phyloP scores from a whole-genome alignment of 768 basidiomycete species.

The Cystofilobasidium ferigula region DNA sequence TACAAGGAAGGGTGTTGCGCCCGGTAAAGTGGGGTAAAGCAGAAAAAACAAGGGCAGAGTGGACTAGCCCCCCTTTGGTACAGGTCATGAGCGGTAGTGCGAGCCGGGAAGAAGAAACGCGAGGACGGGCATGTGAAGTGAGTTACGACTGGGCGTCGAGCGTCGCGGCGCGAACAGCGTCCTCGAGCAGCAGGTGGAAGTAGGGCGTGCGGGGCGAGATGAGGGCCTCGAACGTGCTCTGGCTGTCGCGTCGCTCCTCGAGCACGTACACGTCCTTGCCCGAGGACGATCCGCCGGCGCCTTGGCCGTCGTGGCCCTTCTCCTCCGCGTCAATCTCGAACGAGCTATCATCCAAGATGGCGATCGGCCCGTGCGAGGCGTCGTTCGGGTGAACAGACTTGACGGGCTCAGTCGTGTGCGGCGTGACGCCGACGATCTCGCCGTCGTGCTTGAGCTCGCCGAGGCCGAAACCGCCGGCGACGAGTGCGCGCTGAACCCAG shows the following conservation, averaged over 20 bases:
- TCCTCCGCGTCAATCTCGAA: neutral
- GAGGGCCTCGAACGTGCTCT: conserved; percentile 25
- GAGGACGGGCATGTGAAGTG: neutral
- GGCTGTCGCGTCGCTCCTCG: neutral
- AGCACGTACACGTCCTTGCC: neutral
- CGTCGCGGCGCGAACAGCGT: conserved; percentile 55
- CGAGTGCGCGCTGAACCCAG: conserved; percentile 27
- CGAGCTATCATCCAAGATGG: neutral
- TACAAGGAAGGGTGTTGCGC: no score
- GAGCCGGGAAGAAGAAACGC: no score
- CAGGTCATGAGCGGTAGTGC: no score
- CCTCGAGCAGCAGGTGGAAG: conserved; percentile 79
- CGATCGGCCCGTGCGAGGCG: conserved; percentile 6
- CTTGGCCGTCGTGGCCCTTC: neutral
- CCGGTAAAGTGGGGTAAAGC: no score
- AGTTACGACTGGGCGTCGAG: conserved; percentile 5
- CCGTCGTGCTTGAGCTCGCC: conserved; percentile 43
- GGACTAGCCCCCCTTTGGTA: no score
- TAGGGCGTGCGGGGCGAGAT: conserved; percentile 36
- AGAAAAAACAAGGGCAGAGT: no score
- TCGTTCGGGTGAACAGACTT: conserved; percentile 32
- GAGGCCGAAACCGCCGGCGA: conserved; percentile 81
- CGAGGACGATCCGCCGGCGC: neutral
- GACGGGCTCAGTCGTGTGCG: conserved; percentile 37
- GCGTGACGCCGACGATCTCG: conserved; percentile 29